Evolutionary conservation across 202 grass and related monocot species (phyloP), one percentile per base, ranked within the genome.

Genomic region (Setaria viridis): DNA sequence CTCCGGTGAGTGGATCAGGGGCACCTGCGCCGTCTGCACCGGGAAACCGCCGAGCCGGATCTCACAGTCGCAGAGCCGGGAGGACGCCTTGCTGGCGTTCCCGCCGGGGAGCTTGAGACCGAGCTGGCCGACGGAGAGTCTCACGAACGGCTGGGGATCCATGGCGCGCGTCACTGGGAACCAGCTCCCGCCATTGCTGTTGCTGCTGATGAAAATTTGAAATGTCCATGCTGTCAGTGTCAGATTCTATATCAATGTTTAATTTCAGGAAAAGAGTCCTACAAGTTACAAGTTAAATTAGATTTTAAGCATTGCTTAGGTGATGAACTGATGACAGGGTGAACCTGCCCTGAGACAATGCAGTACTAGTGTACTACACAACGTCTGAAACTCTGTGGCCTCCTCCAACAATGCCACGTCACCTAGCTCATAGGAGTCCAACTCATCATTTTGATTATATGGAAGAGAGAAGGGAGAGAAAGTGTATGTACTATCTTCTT

Each of bases 91-190:
- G 46, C 72, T 70, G 13, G 80, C n/a, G 39, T 50, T 67, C 35
- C 76, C 69, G 0, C 3, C 73, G 0, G 90, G 82, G 67, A 96
- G 87, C 59, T 87, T 92, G 37, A 99, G 93, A 2, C 96, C 93
- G 25, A 99, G 87, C 32, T 93, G 94, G 35, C 88, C 93, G 16
- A 99, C 82, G 25, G 91, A 95, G 56, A 94, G 65, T 63, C 88
- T 84, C 67, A 96, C 82, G 80, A 90, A 93, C 53, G 80, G 70
- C 55, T 99, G 88, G 67, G 93, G 93, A 90, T 99, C 90, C 96
- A 99, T 99, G 64, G 46, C 1, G 67, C 2, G 16, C 4, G 30
- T 84, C 81, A 57, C 54, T 84, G 34, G 2, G 32, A 41, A 49
- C 55, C 32, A 35, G 37, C 46, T 76, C 46, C 60, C 68, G 47